Conservation (phyloP, 164 flowering plant genomes). For the Protea cynaroides region DNA sequence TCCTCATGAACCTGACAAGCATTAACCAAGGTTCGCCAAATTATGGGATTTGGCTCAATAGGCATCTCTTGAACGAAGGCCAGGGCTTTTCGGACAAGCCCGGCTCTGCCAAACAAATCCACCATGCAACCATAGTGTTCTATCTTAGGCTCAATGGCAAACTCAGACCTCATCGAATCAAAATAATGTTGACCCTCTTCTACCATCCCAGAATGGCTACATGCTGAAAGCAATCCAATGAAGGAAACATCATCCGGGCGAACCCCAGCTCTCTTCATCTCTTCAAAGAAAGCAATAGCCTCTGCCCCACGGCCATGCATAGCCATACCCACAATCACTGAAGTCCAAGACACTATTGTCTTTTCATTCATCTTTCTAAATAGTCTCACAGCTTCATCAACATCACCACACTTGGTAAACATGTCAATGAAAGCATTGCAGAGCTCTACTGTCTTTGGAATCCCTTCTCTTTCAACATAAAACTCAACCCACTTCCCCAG, state of each 20-base stretch:
- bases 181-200: conserved; percentile 35
- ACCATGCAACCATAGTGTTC: conserved; percentile 64
- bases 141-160: conserved; percentile 30
- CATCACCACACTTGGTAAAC: conserved; percentile 59
- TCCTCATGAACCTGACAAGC: conserved; percentile 41
- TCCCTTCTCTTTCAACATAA: conserved; percentile 29
- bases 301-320: conserved; percentile 51
- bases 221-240: conserved; percentile 47
- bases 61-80: conserved; percentile 42
- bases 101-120: conserved; percentile 46
- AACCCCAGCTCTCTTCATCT: conserved; percentile 30
- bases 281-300: conserved; percentile 43
- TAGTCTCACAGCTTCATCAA: conserved; percentile 37
- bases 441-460: conserved; percentile 28
- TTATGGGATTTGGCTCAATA: conserved; percentile 33
- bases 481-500: conserved; percentile 47
- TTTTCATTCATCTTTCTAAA: conserved; percentile 35
- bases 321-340: conserved; percentile 48
- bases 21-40: conserved; percentile 35
- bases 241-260: conserved; percentile 41
- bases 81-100: conserved; percentile 36
- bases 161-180: conserved; percentile 24
- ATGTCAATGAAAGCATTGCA: conserved; percentile 48
- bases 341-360: conserved; percentile 52
- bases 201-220: conserved; percentile 51